A percentile compares a stretch with the other conserved stretches of the same genome.
Evolutionary conservation across 192 early-diverging fungal species (phyloP).

Genomic region (Linnemannia hyalina): DNA sequence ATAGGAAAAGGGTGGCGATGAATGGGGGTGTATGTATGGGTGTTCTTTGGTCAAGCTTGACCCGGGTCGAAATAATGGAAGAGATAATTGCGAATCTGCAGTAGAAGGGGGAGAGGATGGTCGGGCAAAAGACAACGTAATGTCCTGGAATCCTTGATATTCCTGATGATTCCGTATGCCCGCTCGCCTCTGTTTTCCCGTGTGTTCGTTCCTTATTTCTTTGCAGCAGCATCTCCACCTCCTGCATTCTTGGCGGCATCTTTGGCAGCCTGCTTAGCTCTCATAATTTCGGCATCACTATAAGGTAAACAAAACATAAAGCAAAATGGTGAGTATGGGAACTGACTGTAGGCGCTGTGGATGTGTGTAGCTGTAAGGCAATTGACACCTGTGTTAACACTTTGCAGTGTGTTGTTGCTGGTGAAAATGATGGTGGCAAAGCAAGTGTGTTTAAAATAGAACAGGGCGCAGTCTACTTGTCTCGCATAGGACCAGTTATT

Average conservation of each 20-base stretch:
- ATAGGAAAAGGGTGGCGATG: neutral
- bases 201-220: slow-evolving; percentile 18
- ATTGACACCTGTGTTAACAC: neutral
- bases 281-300: slow-evolving; percentile 54
- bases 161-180: neutral
- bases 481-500: no score
- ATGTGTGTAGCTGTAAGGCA: neutral
- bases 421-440: no score
- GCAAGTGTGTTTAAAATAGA: no score
- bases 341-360: no score
- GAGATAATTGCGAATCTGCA: neutral
- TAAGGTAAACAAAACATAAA: neutral
- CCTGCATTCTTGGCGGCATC: slow-evolving; percentile 17
- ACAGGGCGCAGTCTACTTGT: no score
- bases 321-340: neutral
- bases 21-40: neutral
- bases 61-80: neutral
- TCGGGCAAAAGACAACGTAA: neutral
- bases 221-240: slow-evolving; percentile 14
- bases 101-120: neutral
- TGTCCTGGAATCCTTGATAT: neutral
- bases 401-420: no score
- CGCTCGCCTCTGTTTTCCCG: neutral
- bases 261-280: slow-evolving; percentile 49
- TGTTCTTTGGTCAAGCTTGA: neutral